Percentiles rank a stretch among this genome's conserved stretches.
These are phyloP conservation scores for Pseudocercospora musae DNA, from an alignment of 2,329 filamentous ascomycete genomes.

Conservation along the genomic window DNA sequence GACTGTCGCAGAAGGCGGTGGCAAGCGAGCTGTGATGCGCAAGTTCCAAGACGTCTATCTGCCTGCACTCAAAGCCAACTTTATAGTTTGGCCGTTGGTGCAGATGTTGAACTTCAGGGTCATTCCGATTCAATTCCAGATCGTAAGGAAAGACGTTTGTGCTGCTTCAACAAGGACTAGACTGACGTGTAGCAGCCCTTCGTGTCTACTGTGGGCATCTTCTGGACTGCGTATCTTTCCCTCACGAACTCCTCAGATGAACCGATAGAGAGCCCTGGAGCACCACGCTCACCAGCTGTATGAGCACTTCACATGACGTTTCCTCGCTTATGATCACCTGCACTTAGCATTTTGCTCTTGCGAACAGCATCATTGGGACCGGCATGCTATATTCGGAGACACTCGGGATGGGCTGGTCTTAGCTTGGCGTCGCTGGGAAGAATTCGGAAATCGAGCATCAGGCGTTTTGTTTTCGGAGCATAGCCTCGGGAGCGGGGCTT, in stretches of 20 bases:
- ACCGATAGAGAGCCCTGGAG: slow-evolving; percentile 33
- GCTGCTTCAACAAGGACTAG: background rate
- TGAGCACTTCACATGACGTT: background rate
- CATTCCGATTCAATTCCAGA: slow-evolving; percentile 92
- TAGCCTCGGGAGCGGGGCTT: slow-evolving; percentile 13
- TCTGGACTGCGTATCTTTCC: slow-evolving; percentile 95
- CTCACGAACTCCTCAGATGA: slow-evolving; percentile 85
- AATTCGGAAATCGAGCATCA: background rate
- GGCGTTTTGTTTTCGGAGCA: slow-evolving; percentile 7
- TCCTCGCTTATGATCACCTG: background rate
- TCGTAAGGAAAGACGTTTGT: slow-evolving; percentile 61
- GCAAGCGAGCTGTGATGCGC: slow-evolving; percentile 69
- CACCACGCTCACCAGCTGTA: slow-evolving; percentile 9
- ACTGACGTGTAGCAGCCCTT: slow-evolving; percentile 66
- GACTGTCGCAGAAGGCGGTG: slow-evolving; percentile 92
- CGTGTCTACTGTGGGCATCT: slow-evolving; percentile 91
- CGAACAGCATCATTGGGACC: background rate
- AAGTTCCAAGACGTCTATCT: slow-evolving; percentile 95
- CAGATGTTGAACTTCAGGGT: slow-evolving; percentile 95
- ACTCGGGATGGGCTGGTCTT: slow-evolving; percentile 12
- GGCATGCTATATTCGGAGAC: slow-evolving; percentile 9
- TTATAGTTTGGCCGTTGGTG: slow-evolving; percentile 88
- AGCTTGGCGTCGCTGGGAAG: slow-evolving; percentile 15
- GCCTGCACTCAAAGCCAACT: slow-evolving; percentile 93
- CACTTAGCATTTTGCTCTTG: background rate